Conservation (phyloP, 306 rosid genomes). For the Morella rubra region DNA sequence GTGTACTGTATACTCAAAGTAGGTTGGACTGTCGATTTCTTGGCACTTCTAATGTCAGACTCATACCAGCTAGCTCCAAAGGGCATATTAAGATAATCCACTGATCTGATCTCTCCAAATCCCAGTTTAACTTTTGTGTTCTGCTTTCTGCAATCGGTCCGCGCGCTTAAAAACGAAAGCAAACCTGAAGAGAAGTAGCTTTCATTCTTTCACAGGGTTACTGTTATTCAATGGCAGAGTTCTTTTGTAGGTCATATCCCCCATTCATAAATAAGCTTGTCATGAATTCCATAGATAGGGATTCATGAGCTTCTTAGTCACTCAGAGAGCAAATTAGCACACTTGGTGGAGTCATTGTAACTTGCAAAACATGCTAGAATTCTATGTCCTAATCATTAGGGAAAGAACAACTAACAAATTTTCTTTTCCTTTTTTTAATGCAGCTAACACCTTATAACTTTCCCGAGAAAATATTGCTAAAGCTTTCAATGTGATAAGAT, state of each 20-base stretch:
- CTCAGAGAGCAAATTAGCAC: neutral
- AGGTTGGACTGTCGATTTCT: slow-evolving; percentile 30
- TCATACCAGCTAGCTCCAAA: slow-evolving; percentile 4
- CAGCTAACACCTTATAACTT: neutral
- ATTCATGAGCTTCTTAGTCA: neutral
- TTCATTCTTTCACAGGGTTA: neutral
- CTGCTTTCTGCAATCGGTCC: too few relatives aligned
- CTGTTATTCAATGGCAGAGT: too few relatives aligned
- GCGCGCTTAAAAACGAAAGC: neutral
- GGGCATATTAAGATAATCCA: too few relatives aligned
- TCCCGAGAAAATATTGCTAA: neutral
- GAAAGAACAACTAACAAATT: neutral
- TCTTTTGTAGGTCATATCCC: too few relatives aligned
- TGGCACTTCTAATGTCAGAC: slow-evolving; percentile 14
- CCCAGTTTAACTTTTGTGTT: too few relatives aligned
- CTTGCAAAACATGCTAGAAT: slow-evolving; percentile 9
- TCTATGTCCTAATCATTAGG: slow-evolving; percentile 6
- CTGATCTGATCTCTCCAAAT: too few relatives aligned
- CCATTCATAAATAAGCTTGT: too few relatives aligned
- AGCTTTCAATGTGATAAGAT: neutral
- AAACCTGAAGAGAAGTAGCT: neutral
- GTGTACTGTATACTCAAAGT: neutral
- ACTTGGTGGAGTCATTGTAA: neutral
- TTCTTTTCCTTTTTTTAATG: neutral
- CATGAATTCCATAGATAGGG: too few relatives aligned